Evolutionary conservation across 2,329 filamentous ascomycete species (phyloP), one percentile per base, ranked within the genome.

Genomic region (Chaetomiaceae sp.): DNA sequence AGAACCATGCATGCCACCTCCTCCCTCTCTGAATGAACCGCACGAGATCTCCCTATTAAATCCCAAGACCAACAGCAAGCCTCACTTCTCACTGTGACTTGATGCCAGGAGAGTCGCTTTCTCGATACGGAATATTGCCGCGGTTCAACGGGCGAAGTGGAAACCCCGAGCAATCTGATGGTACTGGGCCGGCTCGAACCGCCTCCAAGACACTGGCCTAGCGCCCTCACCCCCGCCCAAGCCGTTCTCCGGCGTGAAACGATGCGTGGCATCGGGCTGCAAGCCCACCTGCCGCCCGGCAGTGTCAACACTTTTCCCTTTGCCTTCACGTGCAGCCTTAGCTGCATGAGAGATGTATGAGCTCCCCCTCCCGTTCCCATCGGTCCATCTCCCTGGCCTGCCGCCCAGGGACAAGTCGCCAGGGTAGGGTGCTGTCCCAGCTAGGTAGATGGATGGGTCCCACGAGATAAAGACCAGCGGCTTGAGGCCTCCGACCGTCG

Each of bases 381-480:
- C 20, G 7, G 27, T 36, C 22, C 17, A 22, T 8, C 37, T 45
- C 12, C 42, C 38, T 6, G 45, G 23, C 7, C 25, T 29, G 31
- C n/a, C n/a, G n/a, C 37, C 40, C 25, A 50, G 15, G 23, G 25
- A 27, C 36, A 37, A 29, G 17, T 29, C 55, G 37, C 49, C 65
- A 49, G 46, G 59, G 58, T 65, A 71, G 23, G 45, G 33, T 34
- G 50, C 38, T 43, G 64, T 55, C 1, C 64, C 65, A 4, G 47
- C 49, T 20, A 76, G 60, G 25, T 61, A 63, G 15, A 72, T 66
- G 7, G 63, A 61, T 1, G 75, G 71, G 58, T 77, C 75, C 55
- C 74, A 77, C 5, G 68, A 69, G 2, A 78, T 55, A 39, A 76
- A 70, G 0, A 77, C 67, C 12, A 77, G 55, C 0, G 71, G 69